phyloP scores from a whole-genome alignment of 495 filamentous ascomycete genomes.

The Penicillium psychrofluorescens region DNA sequence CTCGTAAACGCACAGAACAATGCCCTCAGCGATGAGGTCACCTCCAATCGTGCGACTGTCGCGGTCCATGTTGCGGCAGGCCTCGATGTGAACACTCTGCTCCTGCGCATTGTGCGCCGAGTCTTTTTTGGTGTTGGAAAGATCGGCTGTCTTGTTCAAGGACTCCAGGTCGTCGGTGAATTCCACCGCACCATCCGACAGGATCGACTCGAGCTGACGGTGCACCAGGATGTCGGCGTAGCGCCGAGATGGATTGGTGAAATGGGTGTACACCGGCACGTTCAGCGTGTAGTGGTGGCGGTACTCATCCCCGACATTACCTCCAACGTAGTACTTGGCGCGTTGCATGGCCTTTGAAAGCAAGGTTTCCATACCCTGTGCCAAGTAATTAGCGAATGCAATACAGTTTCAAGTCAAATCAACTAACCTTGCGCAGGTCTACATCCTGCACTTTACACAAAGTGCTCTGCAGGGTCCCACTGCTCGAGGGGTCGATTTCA shows the following conservation, averaged over 20 bases:
- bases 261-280: conserved; percentile 91
- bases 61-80: conserved; percentile 90
- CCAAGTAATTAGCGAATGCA: neutral
- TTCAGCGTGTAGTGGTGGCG: conserved; percentile 88
- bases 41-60: conserved; percentile 75
- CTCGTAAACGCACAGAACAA: conserved; percentile 96
- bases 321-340: conserved; percentile 86
- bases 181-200: conserved; percentile 76
- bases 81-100: conserved; percentile 97
- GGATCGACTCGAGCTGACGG: conserved; percentile 81
- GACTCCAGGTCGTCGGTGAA: conserved; percentile 85
- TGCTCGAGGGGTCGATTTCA: conserved; percentile 81
- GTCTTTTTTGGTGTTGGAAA: conserved; percentile 98
- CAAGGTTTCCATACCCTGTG: conserved; percentile 86
- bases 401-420: neutral
- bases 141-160: conserved; percentile 85
- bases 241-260: conserved; percentile 90
- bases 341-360: conserved; percentile 90
- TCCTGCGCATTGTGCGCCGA: conserved; percentile 96
- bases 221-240: conserved; percentile 95
- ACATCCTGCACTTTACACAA: conserved; percentile 83
- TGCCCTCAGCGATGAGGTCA: conserved; percentile 93
- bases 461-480: conserved; percentile 84
- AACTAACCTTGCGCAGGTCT: conserved; percentile 69
- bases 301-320: conserved; percentile 63